Conservation (phyloP, 129 eudicot genomes). For the Scalesia atractyloides region DNA sequence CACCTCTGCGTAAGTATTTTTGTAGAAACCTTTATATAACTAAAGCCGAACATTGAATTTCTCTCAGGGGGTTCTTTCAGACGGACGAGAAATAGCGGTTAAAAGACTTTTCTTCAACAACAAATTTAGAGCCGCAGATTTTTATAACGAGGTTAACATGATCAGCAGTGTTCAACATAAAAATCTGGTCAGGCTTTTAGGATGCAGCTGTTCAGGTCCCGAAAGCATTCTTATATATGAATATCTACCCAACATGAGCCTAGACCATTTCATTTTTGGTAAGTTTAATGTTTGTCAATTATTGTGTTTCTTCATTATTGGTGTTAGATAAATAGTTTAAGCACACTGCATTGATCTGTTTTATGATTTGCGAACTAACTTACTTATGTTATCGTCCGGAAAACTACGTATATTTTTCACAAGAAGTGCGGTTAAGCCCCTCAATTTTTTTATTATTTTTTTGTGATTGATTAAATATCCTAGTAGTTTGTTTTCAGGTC, state of each 20-base stretch:
- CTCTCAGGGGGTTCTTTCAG: conserved; percentile 69
- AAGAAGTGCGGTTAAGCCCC: neutral
- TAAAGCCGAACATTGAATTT: neutral
- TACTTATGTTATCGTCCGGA: neutral
- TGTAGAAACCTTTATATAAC: neutral
- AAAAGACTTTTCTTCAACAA: conserved; percentile 90
- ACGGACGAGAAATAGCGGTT: conserved; percentile 92
- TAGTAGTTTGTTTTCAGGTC: neutral
- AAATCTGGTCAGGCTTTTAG: conserved; percentile 71
- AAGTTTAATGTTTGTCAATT: neutral
- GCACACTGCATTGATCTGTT: neutral
- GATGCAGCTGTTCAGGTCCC: conserved; percentile 86
- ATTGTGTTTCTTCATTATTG: neutral
- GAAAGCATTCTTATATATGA: conserved; percentile 86
- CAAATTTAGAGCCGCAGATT: conserved; percentile 83
- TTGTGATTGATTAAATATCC: neutral
- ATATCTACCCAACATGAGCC: conserved; percentile 70
- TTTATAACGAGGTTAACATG: conserved; percentile 80
- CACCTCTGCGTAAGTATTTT: neutral
- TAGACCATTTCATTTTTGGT: conserved; percentile 78
- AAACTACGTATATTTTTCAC: neutral
- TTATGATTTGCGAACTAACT: neutral
- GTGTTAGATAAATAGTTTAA: neutral
- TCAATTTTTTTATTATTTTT: neutral
- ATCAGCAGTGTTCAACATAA: conserved; percentile 73